Conservation (phyloP, 768 basidiomycete species). For the Nevesoporus exiguus region DNA sequence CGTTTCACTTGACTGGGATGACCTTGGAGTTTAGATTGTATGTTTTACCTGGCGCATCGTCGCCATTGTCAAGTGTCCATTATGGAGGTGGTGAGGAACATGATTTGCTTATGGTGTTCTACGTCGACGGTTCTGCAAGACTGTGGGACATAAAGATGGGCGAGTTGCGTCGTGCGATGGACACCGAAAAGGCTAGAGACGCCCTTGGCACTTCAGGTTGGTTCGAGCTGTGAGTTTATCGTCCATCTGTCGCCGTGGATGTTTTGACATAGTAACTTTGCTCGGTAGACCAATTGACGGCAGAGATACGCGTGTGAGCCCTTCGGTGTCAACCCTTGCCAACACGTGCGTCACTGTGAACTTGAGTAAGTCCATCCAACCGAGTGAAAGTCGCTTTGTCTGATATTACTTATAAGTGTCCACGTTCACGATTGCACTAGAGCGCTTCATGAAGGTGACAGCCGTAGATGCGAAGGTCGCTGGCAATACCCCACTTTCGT, state of each 20-base stretch:
- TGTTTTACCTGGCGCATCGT: constrained; percentile 77
- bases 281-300: constrained; percentile 26
- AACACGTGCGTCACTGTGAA: constrained; percentile 14
- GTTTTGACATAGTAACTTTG: not conserved
- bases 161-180: constrained; percentile 86
- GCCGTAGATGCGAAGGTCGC: constrained; percentile 50
- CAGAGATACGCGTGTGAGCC: constrained; percentile 23
- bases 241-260: not conserved
- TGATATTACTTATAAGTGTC: constrained; percentile 36
- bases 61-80: constrained; percentile 60
- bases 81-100: constrained; percentile 44
- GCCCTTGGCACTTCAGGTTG: constrained; percentile 70
- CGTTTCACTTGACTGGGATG: not conserved
- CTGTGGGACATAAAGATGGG: constrained; percentile 83
- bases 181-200: constrained; percentile 70
- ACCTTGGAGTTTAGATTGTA: constrained; percentile 51
- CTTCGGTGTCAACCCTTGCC: constrained; percentile 26
- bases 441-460: constrained; percentile 48
- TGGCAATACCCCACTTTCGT: constrained; percentile 43
- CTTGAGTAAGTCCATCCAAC: constrained; percentile 21
- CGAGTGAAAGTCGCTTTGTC: constrained; percentile 24
- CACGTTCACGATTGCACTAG: constrained; percentile 48
- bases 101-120: constrained; percentile 73
- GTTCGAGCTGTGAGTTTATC: constrained; percentile 56
- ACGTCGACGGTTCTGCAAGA: constrained; percentile 71